A percentile compares a stretch with the other conserved stretches of the same genome.
Conservation (phyloP, 2,329 filamentous ascomycete species). For the Intubia oerlemansii region DNA sequence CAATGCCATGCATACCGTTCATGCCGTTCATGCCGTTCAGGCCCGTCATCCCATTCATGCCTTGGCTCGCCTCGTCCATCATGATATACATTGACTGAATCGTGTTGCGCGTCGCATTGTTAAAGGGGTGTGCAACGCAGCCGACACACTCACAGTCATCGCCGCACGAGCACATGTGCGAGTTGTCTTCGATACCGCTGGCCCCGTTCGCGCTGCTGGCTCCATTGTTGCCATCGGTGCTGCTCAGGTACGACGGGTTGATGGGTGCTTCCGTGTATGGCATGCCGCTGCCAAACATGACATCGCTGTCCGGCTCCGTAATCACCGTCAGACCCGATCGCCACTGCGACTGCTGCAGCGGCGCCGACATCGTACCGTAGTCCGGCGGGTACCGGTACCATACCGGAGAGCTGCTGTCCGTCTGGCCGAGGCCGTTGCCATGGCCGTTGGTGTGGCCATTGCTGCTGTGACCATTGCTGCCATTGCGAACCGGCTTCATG, state of each 20-base stretch:
- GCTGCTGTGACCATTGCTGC: no score
- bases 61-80: no score
- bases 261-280: no score
- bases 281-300: not conserved
- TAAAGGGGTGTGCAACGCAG: conserved; percentile 9
- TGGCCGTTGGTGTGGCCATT: no score
- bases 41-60: no score
- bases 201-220: no score
- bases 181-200: conserved; percentile 1
- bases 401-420: conserved; percentile 1
- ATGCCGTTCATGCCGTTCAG: no score
- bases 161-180: conserved; percentile 9
- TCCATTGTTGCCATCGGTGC: not conserved
- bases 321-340: conserved; percentile 4
- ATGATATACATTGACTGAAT: conserved; percentile 13
- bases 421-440: conserved; percentile 1
- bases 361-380: conserved; percentile 8
- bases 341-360: conserved; percentile 9
- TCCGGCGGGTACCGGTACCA: conserved; percentile 8
- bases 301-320: not conserved
- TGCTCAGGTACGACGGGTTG: no score
- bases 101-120: conserved; percentile 7
- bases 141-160: conserved; percentile 10
- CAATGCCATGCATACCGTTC: no score
- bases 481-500: no score